Percentiles rank a stretch among this genome's conserved stretches.
These are phyloP conservation scores for Clonostachys solani DNA, from an alignment of 2,329 filamentous ascomycete genomes.

Conservation along the genomic window DNA sequence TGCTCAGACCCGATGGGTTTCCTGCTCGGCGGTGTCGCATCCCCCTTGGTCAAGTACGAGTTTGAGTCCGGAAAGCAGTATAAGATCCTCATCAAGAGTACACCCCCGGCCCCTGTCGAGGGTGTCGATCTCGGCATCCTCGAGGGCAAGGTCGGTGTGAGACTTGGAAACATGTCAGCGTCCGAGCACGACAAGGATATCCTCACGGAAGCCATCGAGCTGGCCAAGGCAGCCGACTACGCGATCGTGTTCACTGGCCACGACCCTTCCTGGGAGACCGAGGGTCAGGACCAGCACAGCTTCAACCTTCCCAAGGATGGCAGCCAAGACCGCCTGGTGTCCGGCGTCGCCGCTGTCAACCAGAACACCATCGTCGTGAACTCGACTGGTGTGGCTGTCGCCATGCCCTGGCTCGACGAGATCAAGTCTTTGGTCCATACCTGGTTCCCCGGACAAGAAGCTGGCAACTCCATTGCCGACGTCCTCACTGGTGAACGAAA, in stretches of 20 bases:
- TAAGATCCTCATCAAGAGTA: constrained; percentile 19
- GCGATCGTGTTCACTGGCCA: constrained; percentile 46
- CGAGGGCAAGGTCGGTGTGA: neutral
- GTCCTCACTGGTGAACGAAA: constrained; percentile 59
- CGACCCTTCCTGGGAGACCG: constrained; percentile 36
- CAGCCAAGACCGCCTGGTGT: constrained; percentile 52
- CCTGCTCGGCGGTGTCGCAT: constrained; percentile 10
- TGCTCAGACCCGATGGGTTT: constrained; percentile 3
- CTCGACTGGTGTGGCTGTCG: constrained; percentile 57
- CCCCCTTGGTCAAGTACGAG: constrained; percentile 20
- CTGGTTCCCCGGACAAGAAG: constrained; percentile 67
- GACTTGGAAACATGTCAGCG: neutral
- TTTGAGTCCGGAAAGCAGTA: constrained; percentile 21
- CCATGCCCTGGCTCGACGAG: constrained; percentile 48
- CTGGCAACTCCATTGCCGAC: constrained; percentile 62
- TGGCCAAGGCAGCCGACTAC: constrained; percentile 3
- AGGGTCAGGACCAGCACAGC: constrained; percentile 67
- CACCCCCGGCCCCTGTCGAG: constrained; percentile 15
- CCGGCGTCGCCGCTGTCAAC: constrained; percentile 50
- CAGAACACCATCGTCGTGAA: constrained; percentile 56
- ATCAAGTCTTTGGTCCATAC: constrained; percentile 56
- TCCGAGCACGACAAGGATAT: neutral
- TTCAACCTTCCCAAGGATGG: constrained; percentile 52
- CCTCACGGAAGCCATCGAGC: constrained; percentile 3
- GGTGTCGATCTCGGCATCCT: constrained; percentile 18